Evolutionary conservation across 495 filamentous ascomycete species (phyloP).

Genomic region (Ramalina intermedia): DNA sequence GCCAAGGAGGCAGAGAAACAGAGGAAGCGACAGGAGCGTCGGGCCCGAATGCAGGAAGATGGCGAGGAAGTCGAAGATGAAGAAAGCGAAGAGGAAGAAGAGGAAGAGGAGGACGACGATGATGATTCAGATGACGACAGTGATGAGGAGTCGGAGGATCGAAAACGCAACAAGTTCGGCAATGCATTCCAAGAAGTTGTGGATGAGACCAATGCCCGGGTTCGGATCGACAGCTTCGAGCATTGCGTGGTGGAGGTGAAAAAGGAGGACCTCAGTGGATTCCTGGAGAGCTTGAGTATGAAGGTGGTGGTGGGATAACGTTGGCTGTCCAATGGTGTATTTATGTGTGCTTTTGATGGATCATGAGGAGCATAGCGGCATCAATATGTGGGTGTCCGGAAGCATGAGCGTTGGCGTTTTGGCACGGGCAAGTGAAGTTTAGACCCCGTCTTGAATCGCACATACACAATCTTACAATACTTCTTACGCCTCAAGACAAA

Average conservation of each 20-base stretch:
- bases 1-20: constrained; percentile 48
- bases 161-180: constrained; percentile 75
- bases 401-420: too few relatives aligned
- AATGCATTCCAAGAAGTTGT: constrained; percentile 94
- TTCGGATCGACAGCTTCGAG: constrained; percentile 93
- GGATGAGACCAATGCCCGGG: constrained; percentile 73
- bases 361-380: too few relatives aligned
- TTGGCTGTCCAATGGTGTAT: neutral
- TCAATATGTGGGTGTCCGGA: too few relatives aligned
- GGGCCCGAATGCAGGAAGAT: constrained; percentile 6
- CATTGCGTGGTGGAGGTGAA: constrained; percentile 92
- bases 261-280: constrained; percentile 85
- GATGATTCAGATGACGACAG: constrained; percentile 49
- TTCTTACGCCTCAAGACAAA: too few relatives aligned
- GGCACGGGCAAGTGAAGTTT: too few relatives aligned
- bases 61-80: constrained; percentile 46
- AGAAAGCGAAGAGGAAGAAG: constrained; percentile 26
- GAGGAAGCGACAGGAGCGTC: constrained; percentile 36
- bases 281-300: constrained; percentile 82
- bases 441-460: too few relatives aligned
- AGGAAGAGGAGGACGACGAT: constrained; percentile 40
- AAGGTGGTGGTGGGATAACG: constrained; percentile 72
- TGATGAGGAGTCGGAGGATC: constrained; percentile 38
- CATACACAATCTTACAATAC: too few relatives aligned
- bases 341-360: too few relatives aligned